phyloP scores from a whole-genome alignment of 78 protist species.

The Planoprotostelium fungivorum region DNA sequence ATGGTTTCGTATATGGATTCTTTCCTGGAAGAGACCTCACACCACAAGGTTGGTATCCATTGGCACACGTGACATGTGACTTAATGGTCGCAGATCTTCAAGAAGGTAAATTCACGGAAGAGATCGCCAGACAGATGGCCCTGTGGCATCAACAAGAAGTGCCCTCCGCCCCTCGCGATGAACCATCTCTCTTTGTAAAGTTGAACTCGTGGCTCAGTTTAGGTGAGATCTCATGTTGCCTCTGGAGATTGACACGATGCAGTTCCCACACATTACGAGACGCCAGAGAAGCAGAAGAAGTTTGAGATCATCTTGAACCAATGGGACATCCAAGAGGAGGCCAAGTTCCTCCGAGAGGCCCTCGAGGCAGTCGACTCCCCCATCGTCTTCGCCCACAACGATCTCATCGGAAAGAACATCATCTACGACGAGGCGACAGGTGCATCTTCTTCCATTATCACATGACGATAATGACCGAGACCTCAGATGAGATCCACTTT shows the following conservation, averaged over 20 bases:
- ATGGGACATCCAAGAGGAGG: constrained; percentile 30
- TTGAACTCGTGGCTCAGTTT: constrained; percentile 26
- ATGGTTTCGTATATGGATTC: constrained; percentile 60
- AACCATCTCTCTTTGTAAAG: constrained; percentile 33
- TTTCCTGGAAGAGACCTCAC: constrained; percentile 23
- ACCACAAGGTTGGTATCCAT: not conserved
- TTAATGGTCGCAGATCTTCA: constrained; percentile 23
- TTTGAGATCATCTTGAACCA: not conserved
- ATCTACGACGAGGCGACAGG: constrained; percentile 24
- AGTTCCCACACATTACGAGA: not conserved
- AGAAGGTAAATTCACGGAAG: constrained; percentile 12
- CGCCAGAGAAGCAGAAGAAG: not conserved
- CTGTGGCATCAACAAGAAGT: constrained; percentile 48
- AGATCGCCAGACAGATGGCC: constrained; percentile 30
- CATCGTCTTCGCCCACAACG: constrained; percentile 60
- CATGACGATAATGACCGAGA: not conserved
- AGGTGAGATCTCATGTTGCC: not conserved
- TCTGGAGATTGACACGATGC: not conserved
- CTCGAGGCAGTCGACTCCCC: constrained; percentile 38
- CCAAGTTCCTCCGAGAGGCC: constrained; percentile 12
- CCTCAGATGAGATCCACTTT: constrained; percentile 9
- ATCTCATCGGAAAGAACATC: constrained; percentile 46
- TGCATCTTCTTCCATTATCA: constrained; percentile 12
- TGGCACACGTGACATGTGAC: constrained; percentile 6
- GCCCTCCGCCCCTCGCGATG: constrained; percentile 42